Percentiles rank a stretch among this genome's conserved stretches.
Evolutionary conservation across 129 eudicot genomes (phyloP).

Genomic region (Chrysanthemum lavandulifolium): DNA sequence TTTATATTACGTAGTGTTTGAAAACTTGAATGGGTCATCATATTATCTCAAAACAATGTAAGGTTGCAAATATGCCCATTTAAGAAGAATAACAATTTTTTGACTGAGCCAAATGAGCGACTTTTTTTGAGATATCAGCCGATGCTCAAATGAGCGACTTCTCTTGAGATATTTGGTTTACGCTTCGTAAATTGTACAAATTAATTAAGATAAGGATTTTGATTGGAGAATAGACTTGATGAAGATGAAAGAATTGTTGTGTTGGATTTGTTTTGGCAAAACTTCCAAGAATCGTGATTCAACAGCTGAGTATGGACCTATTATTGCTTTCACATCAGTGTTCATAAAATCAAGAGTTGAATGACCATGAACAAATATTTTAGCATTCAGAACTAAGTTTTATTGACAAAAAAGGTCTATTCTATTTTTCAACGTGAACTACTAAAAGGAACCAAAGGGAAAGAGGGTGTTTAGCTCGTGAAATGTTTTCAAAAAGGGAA

Average conservation of each 20-base stretch:
- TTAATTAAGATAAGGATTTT: constrained; percentile 26
- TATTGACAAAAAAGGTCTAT: background rate
- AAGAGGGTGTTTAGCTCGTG: no score
- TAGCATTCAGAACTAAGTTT: no score
- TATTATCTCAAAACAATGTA: no score
- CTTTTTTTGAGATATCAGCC: no score
- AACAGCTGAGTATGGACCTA: constrained; percentile 26
- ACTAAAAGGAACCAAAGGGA: background rate
- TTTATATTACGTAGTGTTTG: no score
- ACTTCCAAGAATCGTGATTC: constrained; percentile 31
- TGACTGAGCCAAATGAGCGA: no score
- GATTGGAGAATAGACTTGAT: constrained; percentile 16
- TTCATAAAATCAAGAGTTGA: constrained; percentile 27
- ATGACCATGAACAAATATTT: background rate
- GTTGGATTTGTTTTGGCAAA: constrained; percentile 25
- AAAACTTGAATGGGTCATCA: no score
- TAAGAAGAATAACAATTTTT: no score
- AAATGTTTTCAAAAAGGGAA: no score
- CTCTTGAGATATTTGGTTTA: no score
- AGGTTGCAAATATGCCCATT: no score
- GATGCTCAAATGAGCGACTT: no score
- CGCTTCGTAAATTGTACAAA: background rate
- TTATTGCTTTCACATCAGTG: constrained; percentile 32
- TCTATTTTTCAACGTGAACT: background rate
- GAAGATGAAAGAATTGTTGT: constrained; percentile 38